Evolutionary conservation across 2,329 filamentous ascomycete species (phyloP), one percentile per base, ranked within the genome.

Genomic region (Paramyrothecium sp.): DNA sequence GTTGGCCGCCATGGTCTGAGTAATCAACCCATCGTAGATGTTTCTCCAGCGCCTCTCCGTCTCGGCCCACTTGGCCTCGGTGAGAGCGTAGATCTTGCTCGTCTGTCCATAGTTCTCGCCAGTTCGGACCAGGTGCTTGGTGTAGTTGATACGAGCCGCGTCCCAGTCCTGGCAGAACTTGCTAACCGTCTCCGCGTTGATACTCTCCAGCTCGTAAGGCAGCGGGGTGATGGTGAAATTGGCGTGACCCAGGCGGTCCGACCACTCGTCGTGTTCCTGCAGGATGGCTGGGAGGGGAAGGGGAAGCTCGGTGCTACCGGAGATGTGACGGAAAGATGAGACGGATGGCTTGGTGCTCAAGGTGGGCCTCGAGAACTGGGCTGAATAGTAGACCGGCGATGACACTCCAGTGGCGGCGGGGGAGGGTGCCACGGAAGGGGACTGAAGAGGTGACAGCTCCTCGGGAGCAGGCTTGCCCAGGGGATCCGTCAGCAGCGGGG

Each of bases 81-180:
- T 97, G 56, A 95, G 81, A 54, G 82, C 85, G 75, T 93, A 97
- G 56, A 91, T 95, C 71, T 92, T 95, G 55, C 92, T 97, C 0
- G 92, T 97, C 34, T 88, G 81, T 17, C 93, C 92, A 65, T 96
- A 96, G 74, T 97, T 92, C 73, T 97, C 93, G 56, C 90, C 89
- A 0, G 91, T 95, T 57, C 92, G 89, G 12, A 91, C 89, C 20
- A 96, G 84, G 67, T 97, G 93, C 72, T 93, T 94, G 63, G 90
- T 90, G 75, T 93, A 97, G 71, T 96, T 95, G 71, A 85, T 84
- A 53, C 92, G 85, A 26, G 94, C 94, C 34, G 85, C 76, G 65
- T 94, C 89, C 92, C 93, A 97, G 67, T 96, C 89, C 7, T 84
- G 80, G 54, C 89, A 86, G 53, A 97, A 80, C 67, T 86, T 82